Evolutionary conservation across 2,329 filamentous ascomycete species (phyloP).

Genomic region (Calonectria pseudoreteaudii): DNA sequence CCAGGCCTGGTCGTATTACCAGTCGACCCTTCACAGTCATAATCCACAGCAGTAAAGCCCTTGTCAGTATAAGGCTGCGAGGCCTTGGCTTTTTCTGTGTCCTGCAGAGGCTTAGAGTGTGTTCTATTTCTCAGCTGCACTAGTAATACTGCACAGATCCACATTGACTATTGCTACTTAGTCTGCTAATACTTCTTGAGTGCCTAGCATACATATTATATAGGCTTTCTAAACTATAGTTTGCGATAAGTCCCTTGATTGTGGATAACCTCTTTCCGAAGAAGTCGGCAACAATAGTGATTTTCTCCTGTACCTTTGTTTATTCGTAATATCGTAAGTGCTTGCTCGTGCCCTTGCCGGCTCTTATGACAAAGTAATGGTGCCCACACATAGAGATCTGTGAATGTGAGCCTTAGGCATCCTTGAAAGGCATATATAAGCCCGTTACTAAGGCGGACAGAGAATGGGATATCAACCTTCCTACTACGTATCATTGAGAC

Average conservation of each 20-base stretch:
- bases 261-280: neutral
- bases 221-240: neutral
- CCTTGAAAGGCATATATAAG: no score
- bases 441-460: no score
- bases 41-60: neutral
- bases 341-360: no score
- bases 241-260: neutral
- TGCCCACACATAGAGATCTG: no score
- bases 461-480: no score
- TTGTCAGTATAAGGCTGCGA: neutral
- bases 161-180: neutral
- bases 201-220: neutral
- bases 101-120: neutral
- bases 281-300: no score
- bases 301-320: no score
- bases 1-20: neutral
- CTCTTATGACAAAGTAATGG: no score
- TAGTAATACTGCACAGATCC: neutral
- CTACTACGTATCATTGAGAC: no score
- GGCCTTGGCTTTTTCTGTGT: neutral
- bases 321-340: no score
- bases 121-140: neutral
- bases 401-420: no score
- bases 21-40: neutral
- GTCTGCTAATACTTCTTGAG: neutral